Base-by-base conservation (phyloP, 495 filamentous ascomycete species). In the Aspergillus sclerotiicarbonarius region DNA sequence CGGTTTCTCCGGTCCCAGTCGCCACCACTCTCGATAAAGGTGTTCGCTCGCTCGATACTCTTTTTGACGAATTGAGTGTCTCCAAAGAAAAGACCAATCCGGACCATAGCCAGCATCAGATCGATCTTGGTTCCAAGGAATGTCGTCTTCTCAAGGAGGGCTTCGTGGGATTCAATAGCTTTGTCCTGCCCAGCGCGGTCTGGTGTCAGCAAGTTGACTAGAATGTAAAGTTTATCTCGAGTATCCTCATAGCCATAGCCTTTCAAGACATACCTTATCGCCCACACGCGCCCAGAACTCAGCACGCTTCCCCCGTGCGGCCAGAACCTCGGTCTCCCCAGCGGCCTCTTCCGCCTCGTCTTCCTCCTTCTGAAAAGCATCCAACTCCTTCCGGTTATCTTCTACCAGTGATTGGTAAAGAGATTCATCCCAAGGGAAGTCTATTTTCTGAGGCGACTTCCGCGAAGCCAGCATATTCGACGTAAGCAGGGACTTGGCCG, bases 1-100 rank as follows among this genome's bases (percentile, higher is more conserved):
- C 94, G 88, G 75, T 98, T 98, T 68, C 94, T 87, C 29, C 94
- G 89, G 73, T 98, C 94, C 94, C 94, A 98, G 71, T 98, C 94
- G 62, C 94, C 94, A 63, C 94, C 94, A 58, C 85, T 89, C 66
- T 98, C 94, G 20, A 97, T 90, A 30, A 98, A 80, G 15, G 87
- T 83, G 77, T 90, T 89, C 59, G 94, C 94, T 8, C 94, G 87
- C 60, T 96, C 91, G 44, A 98, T 84, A 33, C 88, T 90, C 78
- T 95, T 96, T 83, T 92, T 96, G 53, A 96, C 94, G 18, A 90
- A 84, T 33, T 88, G 61, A 71, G 90, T 89, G 70, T 98, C 94
- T 58, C 90, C 90, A 66, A 96, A 98, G 79, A 98, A 98, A 47
- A 98, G 83, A 29, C 90, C 90, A 72, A 97, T 87, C 43, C 94